phyloP scores from a whole-genome alignment of 352 stramenopile species.

The Pythium volutum region DNA sequence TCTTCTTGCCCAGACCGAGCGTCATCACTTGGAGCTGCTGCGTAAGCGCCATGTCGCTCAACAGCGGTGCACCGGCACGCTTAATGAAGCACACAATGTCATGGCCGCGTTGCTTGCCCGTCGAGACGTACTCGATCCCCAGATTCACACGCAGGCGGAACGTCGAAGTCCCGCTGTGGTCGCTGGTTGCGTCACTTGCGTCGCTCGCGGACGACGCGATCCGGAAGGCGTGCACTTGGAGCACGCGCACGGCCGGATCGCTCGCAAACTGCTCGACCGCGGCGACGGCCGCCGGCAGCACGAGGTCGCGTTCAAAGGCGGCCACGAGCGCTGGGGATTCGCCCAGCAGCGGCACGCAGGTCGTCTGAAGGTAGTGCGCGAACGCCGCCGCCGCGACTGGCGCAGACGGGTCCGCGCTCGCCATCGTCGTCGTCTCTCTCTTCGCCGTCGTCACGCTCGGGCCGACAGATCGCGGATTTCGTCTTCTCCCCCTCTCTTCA shows the following conservation, averaged over 20 bases:
- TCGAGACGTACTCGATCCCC: conserved; percentile 64
- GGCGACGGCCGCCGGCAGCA: conserved; percentile 26
- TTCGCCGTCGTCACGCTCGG: conserved; percentile 13
- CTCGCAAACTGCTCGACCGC: conserved; percentile 69
- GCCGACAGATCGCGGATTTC: conserved; percentile 17
- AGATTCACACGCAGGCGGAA: conserved; percentile 68
- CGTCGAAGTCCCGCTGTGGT: background rate
- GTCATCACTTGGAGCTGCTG: conserved; percentile 88
- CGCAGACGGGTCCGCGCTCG: conserved; percentile 31
- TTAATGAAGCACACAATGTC: conserved; percentile 89
- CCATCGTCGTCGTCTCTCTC: conserved; percentile 27
- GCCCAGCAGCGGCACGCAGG: conserved; percentile 67
- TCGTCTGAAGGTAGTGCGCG: conserved; percentile 56
- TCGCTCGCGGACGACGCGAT: conserved; percentile 24
- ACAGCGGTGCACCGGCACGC: conserved; percentile 61
- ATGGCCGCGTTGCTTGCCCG: conserved; percentile 57
- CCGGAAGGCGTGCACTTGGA: conserved; percentile 76
- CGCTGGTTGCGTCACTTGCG: background rate
- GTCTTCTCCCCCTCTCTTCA: background rate
- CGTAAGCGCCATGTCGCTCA: conserved; percentile 65
- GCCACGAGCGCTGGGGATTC: conserved; percentile 42
- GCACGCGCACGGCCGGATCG: conserved; percentile 55
- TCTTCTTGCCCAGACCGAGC: conserved; percentile 59
- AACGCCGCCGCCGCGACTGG: conserved; percentile 45
- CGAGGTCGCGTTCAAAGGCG: conserved; percentile 45